Evolutionary conservation across 192 early-diverging fungal species (phyloP).

Genomic region (Geranomyces variabilis): DNA sequence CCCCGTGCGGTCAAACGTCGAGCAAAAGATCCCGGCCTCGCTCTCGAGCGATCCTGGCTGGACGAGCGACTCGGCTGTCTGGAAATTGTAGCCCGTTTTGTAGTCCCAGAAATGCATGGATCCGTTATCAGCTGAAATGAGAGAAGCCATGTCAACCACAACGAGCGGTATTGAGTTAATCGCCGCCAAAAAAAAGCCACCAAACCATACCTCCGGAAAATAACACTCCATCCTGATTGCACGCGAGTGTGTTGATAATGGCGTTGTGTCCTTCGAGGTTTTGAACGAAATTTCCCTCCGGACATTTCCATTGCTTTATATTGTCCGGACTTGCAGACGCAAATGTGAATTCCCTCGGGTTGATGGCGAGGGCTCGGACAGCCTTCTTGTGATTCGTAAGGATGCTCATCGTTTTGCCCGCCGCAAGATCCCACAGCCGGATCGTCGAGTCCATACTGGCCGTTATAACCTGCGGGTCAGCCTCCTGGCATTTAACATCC

Average conservation of each 20-base stretch:
- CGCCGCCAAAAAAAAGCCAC: not conserved
- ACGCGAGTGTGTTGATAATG: constrained; percentile 88
- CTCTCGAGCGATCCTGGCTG: constrained; percentile 96
- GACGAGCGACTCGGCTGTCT: constrained; percentile 79
- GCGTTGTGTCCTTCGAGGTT: constrained; percentile 85
- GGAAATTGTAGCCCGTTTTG: constrained; percentile 95
- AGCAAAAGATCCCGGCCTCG: constrained; percentile 94
- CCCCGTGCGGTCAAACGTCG: constrained; percentile 94
- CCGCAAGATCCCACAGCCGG: constrained; percentile 94
- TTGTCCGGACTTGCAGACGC: constrained; percentile 81
- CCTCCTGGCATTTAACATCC: constrained; percentile 88
- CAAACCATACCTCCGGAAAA: constrained; percentile 80
- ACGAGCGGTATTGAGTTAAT: not conserved
- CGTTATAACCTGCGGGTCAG: constrained; percentile 95
- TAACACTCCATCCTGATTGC: constrained; percentile 91
- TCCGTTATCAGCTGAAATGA: constrained; percentile 82
- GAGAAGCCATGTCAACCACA: not conserved
- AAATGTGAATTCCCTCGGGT: constrained; percentile 94
- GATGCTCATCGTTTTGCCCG: constrained; percentile 90
- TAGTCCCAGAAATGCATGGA: constrained; percentile 98
- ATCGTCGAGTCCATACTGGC: constrained; percentile 93
- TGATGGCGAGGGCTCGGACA: constrained; percentile 88
- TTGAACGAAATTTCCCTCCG: constrained; percentile 92
- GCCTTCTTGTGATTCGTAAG: constrained; percentile 99
- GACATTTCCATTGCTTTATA: constrained; percentile 98